Percentiles rank a stretch among this genome's conserved stretches.
These are phyloP conservation scores for Pelargonium fulgidum DNA, from an alignment of 441 rosid genomes.

Conservation along the genomic window DNA sequence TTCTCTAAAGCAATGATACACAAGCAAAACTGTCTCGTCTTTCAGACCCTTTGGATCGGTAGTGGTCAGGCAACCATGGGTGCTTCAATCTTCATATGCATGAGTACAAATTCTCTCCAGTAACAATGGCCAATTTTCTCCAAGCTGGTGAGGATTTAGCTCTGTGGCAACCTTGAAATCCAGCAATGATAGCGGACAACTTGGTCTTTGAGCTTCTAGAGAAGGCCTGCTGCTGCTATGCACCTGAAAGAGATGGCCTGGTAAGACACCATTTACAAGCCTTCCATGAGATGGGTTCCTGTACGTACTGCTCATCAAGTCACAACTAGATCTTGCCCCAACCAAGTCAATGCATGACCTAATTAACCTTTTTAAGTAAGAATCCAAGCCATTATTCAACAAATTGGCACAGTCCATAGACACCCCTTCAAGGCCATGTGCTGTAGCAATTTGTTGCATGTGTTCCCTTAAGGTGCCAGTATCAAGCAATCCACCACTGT, in stretches of 20 bases:
- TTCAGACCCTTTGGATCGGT: slow-evolving; percentile 35
- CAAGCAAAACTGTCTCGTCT: slow-evolving; percentile 21
- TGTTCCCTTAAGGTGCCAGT: slow-evolving; percentile 59
- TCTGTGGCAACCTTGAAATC: slow-evolving; percentile 92
- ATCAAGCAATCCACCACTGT: slow-evolving; percentile 52
- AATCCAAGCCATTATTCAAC: slow-evolving; percentile 57
- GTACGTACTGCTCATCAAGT: slow-evolving; percentile 33
- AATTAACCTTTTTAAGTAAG: slow-evolving; percentile 70
- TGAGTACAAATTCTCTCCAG: slow-evolving; percentile 63
- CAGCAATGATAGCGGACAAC: slow-evolving; percentile 48
- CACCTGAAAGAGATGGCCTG: slow-evolving; percentile 47
- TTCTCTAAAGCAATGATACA: background rate
- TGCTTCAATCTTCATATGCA: slow-evolving; percentile 50
- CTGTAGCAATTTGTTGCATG: slow-evolving; percentile 66
- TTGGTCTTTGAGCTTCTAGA: slow-evolving; percentile 42
- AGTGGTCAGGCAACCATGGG: slow-evolving; percentile 23
- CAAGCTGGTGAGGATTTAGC: slow-evolving; percentile 76
- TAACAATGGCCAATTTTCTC: slow-evolving; percentile 85
- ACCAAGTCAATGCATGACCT: slow-evolving; percentile 55
- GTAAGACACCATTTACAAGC: slow-evolving; percentile 46
- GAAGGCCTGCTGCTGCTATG: slow-evolving; percentile 33
- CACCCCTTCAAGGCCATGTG: slow-evolving; percentile 72
- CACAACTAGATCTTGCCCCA: slow-evolving; percentile 43
- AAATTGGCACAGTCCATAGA: slow-evolving; percentile 65
- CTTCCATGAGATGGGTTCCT: slow-evolving; percentile 54